Evolutionary conservation across 73 alveolate genomes (phyloP), one percentile per base, ranked within the genome.

Genomic region (Paraurostyla sp.): DNA sequence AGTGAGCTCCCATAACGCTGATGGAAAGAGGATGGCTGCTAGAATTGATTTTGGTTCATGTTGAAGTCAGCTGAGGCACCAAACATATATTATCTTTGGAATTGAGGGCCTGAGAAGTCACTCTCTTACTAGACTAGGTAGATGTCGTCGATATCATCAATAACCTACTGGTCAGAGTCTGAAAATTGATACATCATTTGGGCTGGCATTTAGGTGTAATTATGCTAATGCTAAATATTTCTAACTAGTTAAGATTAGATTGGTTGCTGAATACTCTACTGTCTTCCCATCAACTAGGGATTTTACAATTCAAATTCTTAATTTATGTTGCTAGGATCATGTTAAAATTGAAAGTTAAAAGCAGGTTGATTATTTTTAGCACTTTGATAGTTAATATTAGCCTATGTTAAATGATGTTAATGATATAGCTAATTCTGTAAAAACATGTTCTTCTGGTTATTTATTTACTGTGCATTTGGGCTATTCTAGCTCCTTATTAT

Each of bases 11-110:
- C 82, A 65, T 22, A 65, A 11, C 82, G 4, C 41, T 65, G 25
- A 38, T 65, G 82, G 41, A 38, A 65, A 2, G 40, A 20, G 41
- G 50, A 4, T 16, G 35, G 13, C 38, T 40, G 7, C 25, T 58
- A 2, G 13, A 13, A 2, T 65, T 33, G 41, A 38, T 7, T 18
- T 22, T 65, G 9, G 7, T 16, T 18, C 33, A 40, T 1, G 41
- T 65, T 65, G 23, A 65, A 65, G 38, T 65, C 82, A 38, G 82
- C 82, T 7, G 82, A 65, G 23, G 58, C 33, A 11, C 82, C 82
- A 16, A 65, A 18, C 82, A 65, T 65, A 38, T 65, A 65, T 40
- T 65, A 40, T 35, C 46, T 65, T 35, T 15, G 33, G 41, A 65
- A 6, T 32, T 65, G 13, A 1, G 82, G 82, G 41, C 60, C 82